Base-by-base conservation (phyloP, 257 asterid species). In the Nicotiana otophora region DNA sequence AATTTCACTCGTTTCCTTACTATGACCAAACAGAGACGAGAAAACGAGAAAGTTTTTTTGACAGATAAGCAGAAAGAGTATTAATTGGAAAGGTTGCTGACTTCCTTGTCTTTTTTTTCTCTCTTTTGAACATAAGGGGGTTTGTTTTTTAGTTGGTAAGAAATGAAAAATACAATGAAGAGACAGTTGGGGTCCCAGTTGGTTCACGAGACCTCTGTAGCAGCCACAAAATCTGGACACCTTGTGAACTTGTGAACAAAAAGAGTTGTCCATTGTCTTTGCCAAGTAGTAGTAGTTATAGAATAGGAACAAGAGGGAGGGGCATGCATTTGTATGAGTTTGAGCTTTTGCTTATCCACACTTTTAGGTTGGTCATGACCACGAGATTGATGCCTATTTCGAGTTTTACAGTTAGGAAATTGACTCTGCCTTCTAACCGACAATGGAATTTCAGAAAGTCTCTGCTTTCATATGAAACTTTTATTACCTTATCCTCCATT, bases 181-280 rank as follows among this genome's bases (percentile, higher is more conserved):
- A 77, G 57, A 53, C 84, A 54, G 64, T 72, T 51, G 72, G 70
- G 83, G 86, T 62, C 85, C 85, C 85, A 84, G 72, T 78, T 42
- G 82, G 77, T 77, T 86, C 89, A 86, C 89, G 89, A 82, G 89
- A 82, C 34, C 54, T 65, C 61, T 80, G 42, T 66, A 84, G 68
- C 51, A 48, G 5, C 77, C 87, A 84, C 85, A 79, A 67, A 4
- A 5, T 2, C 1, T 26, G 4, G 26, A 23, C 20, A 10, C 23
- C 80, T 75, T 51, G 80, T 46, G 79, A 72, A 72, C 79, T 72
- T 72, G 39, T 8, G 36, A 26, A 48, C 51, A 15, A 8, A 66
- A 16, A 16, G 17, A 64, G 36, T 64, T 64, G 70, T 28, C 69
- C 36, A 63, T 63, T 63, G 5, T 63, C 6, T 63, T 26, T 62